Evolutionary conservation across 129 eudicot species (phyloP), one percentile per base, ranked within the genome.

Genomic region (sunflower (Helianthus annuus)): DNA sequence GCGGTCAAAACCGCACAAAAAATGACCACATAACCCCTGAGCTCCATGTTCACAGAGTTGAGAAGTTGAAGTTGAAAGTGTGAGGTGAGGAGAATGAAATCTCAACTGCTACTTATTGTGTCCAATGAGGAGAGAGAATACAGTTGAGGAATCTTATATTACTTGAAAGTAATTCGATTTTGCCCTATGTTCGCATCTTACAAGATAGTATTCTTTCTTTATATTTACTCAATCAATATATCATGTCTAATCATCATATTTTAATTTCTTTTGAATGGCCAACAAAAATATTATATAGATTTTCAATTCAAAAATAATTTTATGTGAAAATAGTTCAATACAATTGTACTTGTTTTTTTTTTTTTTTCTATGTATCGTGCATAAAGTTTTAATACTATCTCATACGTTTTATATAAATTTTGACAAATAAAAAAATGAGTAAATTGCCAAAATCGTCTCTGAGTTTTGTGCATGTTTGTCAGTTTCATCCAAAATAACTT

Each of bases 61-160:
- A 32, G 8, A 42, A 42, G 45, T 40, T 40, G 69, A 19, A 73
- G 62, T 40, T 56, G 73, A 12, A 69, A 49, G 73, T 61, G 83
- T 71, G 82, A 64, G 54, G 83, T 71, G 82, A 64, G 54, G 74
- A 45, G 80, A 73, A 69, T 17, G 70, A 73, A 68, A 75, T 71
- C 52, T 70, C 81, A 78, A 62, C 55, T 29, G 73, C 81, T 79
- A 75, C 80, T 83, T 87, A 87, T 84, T 64, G 76, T 36, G 78
- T 79, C 56, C 71, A 51, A 22, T 54, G 51, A 66, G 51, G 80
- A 73, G 78, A 61, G 75, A 80, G 84, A 76, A 15, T 19, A 72
- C 39, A 13, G 10, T 73, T 73, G 54, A 48, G 71, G 70, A 49
- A 69, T 69, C 53, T 64, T 63, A 6, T 63, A 6, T 64, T 63